Evolutionary conservation across 2,329 filamentous ascomycete genomes (phyloP).

Genomic region (Aureobasidium sp.): DNA sequence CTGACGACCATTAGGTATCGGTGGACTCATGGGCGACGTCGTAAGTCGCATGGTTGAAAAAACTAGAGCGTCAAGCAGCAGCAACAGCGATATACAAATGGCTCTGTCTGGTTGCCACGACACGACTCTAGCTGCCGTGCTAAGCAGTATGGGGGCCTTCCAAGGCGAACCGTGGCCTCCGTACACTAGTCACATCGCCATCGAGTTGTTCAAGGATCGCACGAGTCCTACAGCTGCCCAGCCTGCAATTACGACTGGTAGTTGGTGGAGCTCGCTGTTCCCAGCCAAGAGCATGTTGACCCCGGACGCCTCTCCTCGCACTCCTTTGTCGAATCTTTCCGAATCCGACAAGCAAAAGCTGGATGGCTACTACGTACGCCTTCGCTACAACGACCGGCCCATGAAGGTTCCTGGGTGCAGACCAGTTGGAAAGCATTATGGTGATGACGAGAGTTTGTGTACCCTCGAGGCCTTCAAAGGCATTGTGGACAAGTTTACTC

Average conservation of each 20-base stretch:
- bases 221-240: conserved; percentile 18
- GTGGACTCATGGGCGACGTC: conserved; percentile 74
- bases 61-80: conserved; percentile 28
- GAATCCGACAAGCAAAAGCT: conserved; percentile 51
- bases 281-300: conserved; percentile 15
- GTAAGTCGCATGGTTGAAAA: conserved; percentile 46
- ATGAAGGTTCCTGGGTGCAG: conserved; percentile 78
- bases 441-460: conserved; percentile 82
- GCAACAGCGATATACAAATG: conserved; percentile 55
- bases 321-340: conserved; percentile 47
- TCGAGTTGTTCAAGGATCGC: conserved; percentile 71
- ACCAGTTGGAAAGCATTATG: conserved; percentile 67
- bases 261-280: conserved; percentile 31
- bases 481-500: conserved; percentile 85
- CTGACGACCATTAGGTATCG: conserved; percentile 71
- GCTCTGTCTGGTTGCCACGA: conserved; percentile 84
- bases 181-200: conserved; percentile 83
- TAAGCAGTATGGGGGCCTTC: conserved; percentile 74
- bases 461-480: conserved; percentile 87
- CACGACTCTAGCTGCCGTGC: conserved; percentile 74
- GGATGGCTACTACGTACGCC: conserved; percentile 73
- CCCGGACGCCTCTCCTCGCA: conserved; percentile 34
- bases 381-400: conserved; percentile 83
- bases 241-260: conserved; percentile 17
- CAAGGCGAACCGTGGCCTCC: conserved; percentile 70